phyloP scores from a whole-genome alignment of 805 yeast genomes.

The Suhomyces canberraensis region DNA sequence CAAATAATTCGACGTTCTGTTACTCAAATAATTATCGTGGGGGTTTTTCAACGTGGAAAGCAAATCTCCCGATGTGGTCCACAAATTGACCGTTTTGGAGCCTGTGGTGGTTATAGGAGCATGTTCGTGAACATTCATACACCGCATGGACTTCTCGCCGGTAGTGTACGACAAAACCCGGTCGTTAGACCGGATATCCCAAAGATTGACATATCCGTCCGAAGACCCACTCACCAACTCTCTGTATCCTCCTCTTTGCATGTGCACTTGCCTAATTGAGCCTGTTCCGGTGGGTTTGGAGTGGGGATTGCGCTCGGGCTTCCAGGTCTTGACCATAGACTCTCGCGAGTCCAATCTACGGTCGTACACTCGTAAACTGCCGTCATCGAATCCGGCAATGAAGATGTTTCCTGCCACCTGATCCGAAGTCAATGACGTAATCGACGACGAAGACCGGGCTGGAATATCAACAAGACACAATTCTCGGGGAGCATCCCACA shows the following conservation, averaged over 20 bases:
- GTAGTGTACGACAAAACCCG: conserved; percentile 66
- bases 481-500: conserved; percentile 98
- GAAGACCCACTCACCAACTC: conserved; percentile 82
- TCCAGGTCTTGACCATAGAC: conserved; percentile 83
- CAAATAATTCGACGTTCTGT: conserved; percentile 50
- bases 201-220: conserved; percentile 78
- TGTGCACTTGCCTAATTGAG: conserved; percentile 74
- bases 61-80: conserved; percentile 81
- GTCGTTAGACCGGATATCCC: conserved; percentile 81
- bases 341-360: conserved; percentile 81
- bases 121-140: conserved; percentile 88
- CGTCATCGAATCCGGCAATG: conserved; percentile 91
- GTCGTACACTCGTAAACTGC: conserved; percentile 85
- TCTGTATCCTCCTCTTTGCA: conserved; percentile 95
- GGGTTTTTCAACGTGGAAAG: conserved; percentile 59
- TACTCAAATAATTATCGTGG: conserved; percentile 41
- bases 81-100: conserved; percentile 69
- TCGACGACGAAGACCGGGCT: conserved; percentile 84
- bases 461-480: conserved; percentile 84
- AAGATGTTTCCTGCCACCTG: conserved; percentile 91
- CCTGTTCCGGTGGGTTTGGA: conserved; percentile 38
- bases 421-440: conserved; percentile 87
- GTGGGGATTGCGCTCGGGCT: conserved; percentile 22
- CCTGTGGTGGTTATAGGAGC: conserved; percentile 94
- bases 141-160: conserved; percentile 50